phyloP scores from a whole-genome alignment of 2,329 filamentous ascomycete species.

The Aspergillus spinulosporus region DNA sequence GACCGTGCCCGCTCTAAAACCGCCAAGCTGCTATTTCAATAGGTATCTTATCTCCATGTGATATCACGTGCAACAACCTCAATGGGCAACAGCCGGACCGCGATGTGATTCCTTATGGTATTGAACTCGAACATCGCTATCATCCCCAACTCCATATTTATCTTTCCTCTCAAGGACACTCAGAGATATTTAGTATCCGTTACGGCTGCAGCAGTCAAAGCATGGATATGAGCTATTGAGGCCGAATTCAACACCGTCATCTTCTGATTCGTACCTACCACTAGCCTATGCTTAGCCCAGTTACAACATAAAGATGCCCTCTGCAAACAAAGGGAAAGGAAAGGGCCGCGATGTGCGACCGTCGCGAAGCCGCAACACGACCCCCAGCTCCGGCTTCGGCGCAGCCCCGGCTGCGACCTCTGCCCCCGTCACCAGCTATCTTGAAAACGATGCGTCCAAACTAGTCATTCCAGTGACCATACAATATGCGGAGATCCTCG shows the following conservation, averaged over 20 bases:
- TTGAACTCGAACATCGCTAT: neutral
- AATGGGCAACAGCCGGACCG: neutral
- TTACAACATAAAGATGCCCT: constrained; percentile 37
- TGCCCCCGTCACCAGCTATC: constrained; percentile 50
- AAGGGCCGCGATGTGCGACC: constrained; percentile 55
- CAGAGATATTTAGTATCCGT: neutral
- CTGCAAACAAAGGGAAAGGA: constrained; percentile 52
- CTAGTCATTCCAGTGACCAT: constrained; percentile 50
- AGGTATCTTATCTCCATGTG: constrained; percentile 2
- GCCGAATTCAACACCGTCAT: neutral
- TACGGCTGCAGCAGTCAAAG: neutral
- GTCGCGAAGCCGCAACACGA: constrained; percentile 64
- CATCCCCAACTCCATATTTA: neutral
- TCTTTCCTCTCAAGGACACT: too few relatives aligned
- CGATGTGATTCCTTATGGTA: neutral
- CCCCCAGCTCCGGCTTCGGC: constrained; percentile 58
- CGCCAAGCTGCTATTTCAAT: too few relatives aligned
- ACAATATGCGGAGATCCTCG: constrained; percentile 60
- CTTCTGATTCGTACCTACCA: constrained; percentile 3
- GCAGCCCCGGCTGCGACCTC: constrained; percentile 42
- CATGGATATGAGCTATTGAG: constrained; percentile 15
- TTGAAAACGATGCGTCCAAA: constrained; percentile 54
- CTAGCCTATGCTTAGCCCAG: constrained; percentile 7
- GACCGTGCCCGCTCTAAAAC: neutral
- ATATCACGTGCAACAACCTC: constrained; percentile 4